Percentiles rank a stretch among this genome's conserved stretches.
Evolutionary conservation across 2,329 filamentous ascomycete genomes (phyloP).

Genomic region (Chaetomiaceae sp.): DNA sequence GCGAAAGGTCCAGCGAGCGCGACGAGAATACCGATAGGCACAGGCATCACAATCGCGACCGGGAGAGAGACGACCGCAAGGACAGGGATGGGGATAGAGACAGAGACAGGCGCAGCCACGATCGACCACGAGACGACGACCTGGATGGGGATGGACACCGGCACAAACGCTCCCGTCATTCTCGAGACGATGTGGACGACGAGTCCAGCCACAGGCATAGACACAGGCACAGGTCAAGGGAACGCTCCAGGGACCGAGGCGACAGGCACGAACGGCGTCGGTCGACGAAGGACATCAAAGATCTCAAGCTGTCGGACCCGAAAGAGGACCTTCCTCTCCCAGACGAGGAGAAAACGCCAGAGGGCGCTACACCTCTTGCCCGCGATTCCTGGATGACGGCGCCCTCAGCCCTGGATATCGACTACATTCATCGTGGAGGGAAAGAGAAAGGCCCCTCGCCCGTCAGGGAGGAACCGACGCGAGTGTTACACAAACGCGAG

Average conservation of each 20-base stretch:
- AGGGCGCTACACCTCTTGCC: constrained; percentile 40
- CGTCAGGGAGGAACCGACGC: constrained; percentile 59
- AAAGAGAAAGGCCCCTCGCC: constrained; percentile 49
- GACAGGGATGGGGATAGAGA: constrained; percentile 32
- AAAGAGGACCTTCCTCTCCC: constrained; percentile 49
- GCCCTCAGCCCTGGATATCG: constrained; percentile 74
- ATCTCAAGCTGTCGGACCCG: constrained; percentile 41
- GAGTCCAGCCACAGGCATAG: constrained; percentile 33
- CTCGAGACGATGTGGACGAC: constrained; percentile 42
- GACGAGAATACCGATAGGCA: constrained; percentile 13
- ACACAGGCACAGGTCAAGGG: constrained; percentile 41
- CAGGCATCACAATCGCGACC: constrained; percentile 30
- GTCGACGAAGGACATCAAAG: constrained; percentile 32
- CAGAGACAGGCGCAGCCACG: constrained; percentile 29
- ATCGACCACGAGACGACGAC: constrained; percentile 34
- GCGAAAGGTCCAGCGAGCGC: constrained; percentile 28
- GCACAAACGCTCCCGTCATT: constrained; percentile 60
- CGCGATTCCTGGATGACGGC: constrained; percentile 95
- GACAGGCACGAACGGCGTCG: constrained; percentile 27
- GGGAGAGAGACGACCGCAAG: constrained; percentile 27
- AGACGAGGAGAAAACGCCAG: constrained; percentile 42
- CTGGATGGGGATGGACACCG: constrained; percentile 50
- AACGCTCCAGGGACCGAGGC: constrained; percentile 23
- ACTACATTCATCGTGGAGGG: constrained; percentile 66
- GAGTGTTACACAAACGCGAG: constrained; percentile 73